Conservation (phyloP, 1,139 yeast species). For the Kodamaea derodonti region DNA sequence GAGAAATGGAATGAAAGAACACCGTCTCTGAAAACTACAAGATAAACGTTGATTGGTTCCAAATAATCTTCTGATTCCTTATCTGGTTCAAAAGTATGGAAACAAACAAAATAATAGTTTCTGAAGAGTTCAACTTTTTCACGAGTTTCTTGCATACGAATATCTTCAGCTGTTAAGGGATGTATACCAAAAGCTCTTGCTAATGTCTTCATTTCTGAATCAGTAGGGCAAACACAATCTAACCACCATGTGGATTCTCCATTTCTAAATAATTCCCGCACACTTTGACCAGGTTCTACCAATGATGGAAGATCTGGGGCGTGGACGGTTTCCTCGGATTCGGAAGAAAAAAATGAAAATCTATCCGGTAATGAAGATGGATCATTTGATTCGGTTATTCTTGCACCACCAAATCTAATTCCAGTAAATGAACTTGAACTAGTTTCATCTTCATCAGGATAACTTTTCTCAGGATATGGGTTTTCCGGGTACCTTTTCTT, state of each 20-base stretch:
- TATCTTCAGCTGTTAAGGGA: conserved; percentile 83
- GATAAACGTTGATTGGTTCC: conserved; percentile 84
- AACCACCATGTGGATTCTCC: conserved; percentile 76
- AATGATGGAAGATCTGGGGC: conserved; percentile 82
- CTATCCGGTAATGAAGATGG: conserved; percentile 45
- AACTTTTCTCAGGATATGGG: conserved; percentile 1
- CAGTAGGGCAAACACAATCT: conserved; percentile 68
- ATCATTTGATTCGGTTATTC: conserved; percentile 17
- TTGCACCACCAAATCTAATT: conserved; percentile 34
- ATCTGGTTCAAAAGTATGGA: conserved; percentile 77
- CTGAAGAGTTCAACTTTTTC: conserved; percentile 79
- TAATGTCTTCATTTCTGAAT: conserved; percentile 60
- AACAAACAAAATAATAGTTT: conserved; percentile 74
- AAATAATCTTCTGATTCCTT: conserved; percentile 74
- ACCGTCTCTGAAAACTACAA: conserved; percentile 84
- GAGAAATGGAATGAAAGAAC: conserved; percentile 82
- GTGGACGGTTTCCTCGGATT: conserved; percentile 82
- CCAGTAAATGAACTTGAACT: conserved; percentile 18
- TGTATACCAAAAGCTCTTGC: conserved; percentile 77
- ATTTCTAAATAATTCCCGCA: conserved; percentile 59
- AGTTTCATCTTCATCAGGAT: conserved; percentile 10
- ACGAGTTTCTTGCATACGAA: conserved; percentile 79
- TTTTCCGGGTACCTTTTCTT: conserved; percentile 4
- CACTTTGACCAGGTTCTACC: conserved; percentile 59
- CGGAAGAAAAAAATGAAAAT: conserved; percentile 78